Conservation (phyloP, 2,329 filamentous ascomycete species). For the Diaporthe citri region DNA sequence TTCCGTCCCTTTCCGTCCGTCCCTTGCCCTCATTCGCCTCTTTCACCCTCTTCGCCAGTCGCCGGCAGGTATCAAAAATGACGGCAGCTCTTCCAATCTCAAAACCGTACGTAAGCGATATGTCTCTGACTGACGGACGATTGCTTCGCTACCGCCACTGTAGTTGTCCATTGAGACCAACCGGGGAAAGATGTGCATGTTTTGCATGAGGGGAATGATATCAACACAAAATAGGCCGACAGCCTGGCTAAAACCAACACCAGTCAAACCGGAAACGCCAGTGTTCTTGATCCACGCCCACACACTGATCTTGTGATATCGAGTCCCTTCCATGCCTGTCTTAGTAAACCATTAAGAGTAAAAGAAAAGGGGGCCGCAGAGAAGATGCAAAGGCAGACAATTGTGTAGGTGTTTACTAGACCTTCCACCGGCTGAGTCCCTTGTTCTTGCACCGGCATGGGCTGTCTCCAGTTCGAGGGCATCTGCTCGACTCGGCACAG, state of each 20-base stretch:
- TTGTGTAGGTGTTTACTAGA: slow-evolving; percentile 34
- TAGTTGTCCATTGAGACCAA: slow-evolving; percentile 7
- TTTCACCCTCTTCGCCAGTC: slow-evolving; percentile 20
- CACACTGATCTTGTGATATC: slow-evolving; percentile 23
- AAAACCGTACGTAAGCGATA: neutral
- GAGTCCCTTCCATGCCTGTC: slow-evolving; percentile 26
- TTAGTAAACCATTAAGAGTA: slow-evolving; percentile 1
- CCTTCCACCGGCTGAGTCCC: slow-evolving; percentile 29
- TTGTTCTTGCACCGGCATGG: slow-evolving; percentile 32
- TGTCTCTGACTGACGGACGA: neutral
- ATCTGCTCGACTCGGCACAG: slow-evolving; percentile 17
- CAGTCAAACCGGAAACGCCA: slow-evolving; percentile 28
- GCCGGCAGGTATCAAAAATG: neutral
- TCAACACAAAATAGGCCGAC: slow-evolving; percentile 1
- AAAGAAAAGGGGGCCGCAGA: neutral
- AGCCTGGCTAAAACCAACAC: neutral
- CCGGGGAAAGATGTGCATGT: neutral
- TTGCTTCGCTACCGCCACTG: slow-evolving; percentile 16
- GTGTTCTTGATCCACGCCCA: slow-evolving; percentile 16
- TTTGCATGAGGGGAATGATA: slow-evolving; percentile 18
- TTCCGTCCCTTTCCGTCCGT: slow-evolving; percentile 1
- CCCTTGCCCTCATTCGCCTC: neutral
- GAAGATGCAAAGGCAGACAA: slow-evolving; percentile 21
- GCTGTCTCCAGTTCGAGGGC: slow-evolving; percentile 28
- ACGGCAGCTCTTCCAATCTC: slow-evolving; percentile 5